Base-by-base conservation (phyloP, 2,329 filamentous ascomycete species). In the Fusarium sterilihyphosum region DNA sequence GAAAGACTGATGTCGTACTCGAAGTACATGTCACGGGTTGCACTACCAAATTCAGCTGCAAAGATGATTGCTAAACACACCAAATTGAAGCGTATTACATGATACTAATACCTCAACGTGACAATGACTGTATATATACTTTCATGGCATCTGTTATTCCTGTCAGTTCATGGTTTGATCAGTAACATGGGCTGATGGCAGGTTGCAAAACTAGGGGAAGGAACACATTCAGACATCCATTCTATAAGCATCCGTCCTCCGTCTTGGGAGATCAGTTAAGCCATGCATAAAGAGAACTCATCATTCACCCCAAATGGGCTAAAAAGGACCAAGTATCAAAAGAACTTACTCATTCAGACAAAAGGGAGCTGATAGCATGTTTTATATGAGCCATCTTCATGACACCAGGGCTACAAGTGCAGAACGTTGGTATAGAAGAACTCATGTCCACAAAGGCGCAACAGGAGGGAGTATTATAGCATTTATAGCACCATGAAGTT, bases 261-360 rank as follows among this genome's bases (percentile, higher is more conserved):
- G 69, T 70, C 56, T 64, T 44, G 68, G 72, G 71, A 73, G 62
- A 67, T 79, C 79, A 81, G 80, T 65, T 81, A 81, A 81, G 80
- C 80, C 80, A 81, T 81, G 79, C 79, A 78, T 77, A 41, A 73
- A 75, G 66, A 73, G 52, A 49, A 72, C 75, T 81, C 78, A 81
- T 81, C 80, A 81, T 74, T 66, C 65, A 64, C 41, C 26, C 50
- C 14, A 52, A 52, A 41, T 43, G 65, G 18, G 40, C 17, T 9
- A 38, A 50, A 38, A 31, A 65, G 22, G 22, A 47, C 26, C 33
- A n/a, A 29, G 44, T 4, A 35, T 37, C 17, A 20, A 59, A 43
- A 33, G 40, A n/a, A 63, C 66, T 71, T 73, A 74, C 75, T 53
- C 63, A 17, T 50, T 40, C 24, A 56, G 35, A n/a, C 24, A 31